Base-by-base conservation (phyloP, 2,329 filamentous ascomycete genomes). In the Venturia pyrina region DNA sequence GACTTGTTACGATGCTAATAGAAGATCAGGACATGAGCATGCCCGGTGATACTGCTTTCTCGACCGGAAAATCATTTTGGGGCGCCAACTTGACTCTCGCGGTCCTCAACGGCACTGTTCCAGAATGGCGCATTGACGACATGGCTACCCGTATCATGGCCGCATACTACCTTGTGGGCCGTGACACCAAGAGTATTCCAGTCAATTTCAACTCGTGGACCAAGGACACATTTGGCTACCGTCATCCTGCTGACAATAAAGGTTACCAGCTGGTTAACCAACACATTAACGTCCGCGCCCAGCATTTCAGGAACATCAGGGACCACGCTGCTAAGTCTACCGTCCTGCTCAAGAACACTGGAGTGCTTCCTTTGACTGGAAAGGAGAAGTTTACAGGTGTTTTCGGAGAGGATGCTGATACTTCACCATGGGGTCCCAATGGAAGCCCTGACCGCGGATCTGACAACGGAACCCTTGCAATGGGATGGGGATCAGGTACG, bases 151-250 rank as follows among this genome's bases (percentile, higher is more conserved):
- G 95, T 71, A 96, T 90, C 69, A 81, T 90, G 77, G 81, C 86
- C 63, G 84, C 84, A 3, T 88, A 84, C 74, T 88, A 85, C 75
- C 84, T 83, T 70, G 85, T 88, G 62, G 85, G 83, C 66, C 83
- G 84, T 64, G 83, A 85, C 66, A 74, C 74, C 53, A 71, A 75
- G 69, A 74, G 78, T 48, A 77, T 81, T 32, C 81, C 82, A 1
- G 86, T 90, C 75, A 98, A 93, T 81, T 96, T 97, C 78, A 88
- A 89, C 71, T 91, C 91, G 5, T 98, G 93, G 93, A 91, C 88
- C 0, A 78, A 81, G 1, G 87, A 93, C 70, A 93, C 89, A 0
- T 89, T 84, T 70, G 90, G 89, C 56, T 89, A 85, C 67, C 72
- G 86, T 62, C 87, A 96, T 73, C 81, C 76, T 63, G 83, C 82